Evolutionary conservation across 1,284 basidiomycete species (phyloP).

Genomic region (Anthracocystis panici-leucophaei): DNA sequence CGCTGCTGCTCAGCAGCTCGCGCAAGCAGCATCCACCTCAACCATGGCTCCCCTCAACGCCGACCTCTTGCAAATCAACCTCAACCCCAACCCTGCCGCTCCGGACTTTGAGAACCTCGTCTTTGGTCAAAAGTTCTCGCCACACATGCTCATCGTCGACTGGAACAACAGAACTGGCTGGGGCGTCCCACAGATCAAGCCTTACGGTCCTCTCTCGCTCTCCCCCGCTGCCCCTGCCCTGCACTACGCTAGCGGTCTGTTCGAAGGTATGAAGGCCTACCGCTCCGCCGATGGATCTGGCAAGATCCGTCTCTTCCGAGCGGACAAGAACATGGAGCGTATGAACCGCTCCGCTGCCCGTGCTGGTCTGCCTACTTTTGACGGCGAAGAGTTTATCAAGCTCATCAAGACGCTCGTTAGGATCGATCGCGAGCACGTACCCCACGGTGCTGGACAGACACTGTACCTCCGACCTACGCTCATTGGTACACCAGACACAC

Average conservation of each 20-base stretch:
- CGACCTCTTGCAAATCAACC: conserved; percentile 47
- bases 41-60: conserved; percentile 46
- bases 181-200: conserved; percentile 83
- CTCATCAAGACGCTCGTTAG: conserved; percentile 53
- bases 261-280: conserved; percentile 61
- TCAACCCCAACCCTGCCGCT: conserved; percentile 35
- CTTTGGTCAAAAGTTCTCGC: conserved; percentile 76
- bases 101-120: conserved; percentile 70
- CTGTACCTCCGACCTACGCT: conserved; percentile 56
- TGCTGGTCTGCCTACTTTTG: conserved; percentile 52
- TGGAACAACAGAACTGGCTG: conserved; percentile 82
- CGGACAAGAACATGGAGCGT: conserved; percentile 59
- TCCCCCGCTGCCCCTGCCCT: conserved; percentile 49
- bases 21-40: conserved; percentile 30
- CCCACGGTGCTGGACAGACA: conserved; percentile 44
- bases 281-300: conserved; percentile 45
- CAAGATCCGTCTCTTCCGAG: conserved; percentile 54
- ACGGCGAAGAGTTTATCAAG: conserved; percentile 54
- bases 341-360: conserved; percentile 57
- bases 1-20: conserved; percentile 12
- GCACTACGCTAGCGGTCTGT: conserved; percentile 53
- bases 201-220: conserved; percentile 72
- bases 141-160: conserved; percentile 90
- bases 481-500: conserved; percentile 51
- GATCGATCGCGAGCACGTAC: conserved; percentile 48